Evolutionary conservation across 2,329 filamentous ascomycete species (phyloP).

Genomic region (Calonectria hawksworthii): DNA sequence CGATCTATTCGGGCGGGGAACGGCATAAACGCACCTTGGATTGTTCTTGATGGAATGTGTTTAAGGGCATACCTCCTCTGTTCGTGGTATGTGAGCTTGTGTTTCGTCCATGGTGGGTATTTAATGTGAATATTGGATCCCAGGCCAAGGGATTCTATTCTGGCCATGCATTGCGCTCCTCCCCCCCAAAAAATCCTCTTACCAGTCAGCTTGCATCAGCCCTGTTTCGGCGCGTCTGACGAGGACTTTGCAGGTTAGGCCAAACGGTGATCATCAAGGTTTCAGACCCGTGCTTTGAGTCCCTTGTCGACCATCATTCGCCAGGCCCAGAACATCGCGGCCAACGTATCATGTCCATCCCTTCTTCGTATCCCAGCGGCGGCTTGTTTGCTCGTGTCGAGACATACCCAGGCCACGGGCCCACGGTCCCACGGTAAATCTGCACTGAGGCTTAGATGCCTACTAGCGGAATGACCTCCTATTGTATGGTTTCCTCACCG

Average conservation of each 20-base stretch:
- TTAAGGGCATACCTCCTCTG: constrained; percentile 3
- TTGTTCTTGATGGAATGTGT: neutral
- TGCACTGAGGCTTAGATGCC: constrained; percentile 30
- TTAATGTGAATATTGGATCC: neutral
- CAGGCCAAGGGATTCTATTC: neutral
- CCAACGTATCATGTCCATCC: constrained; percentile 9
- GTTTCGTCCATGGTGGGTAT: constrained; percentile 5
- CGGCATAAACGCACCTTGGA: neutral
- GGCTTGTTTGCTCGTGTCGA: constrained; percentile 23
- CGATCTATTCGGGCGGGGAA: constrained; percentile 26
- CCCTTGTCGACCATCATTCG: constrained; percentile 11
- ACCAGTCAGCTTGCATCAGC: neutral
- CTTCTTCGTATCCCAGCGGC: constrained; percentile 16
- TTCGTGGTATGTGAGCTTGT: constrained; percentile 33
- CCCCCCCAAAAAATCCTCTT: neutral
- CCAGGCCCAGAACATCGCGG: constrained; percentile 1
- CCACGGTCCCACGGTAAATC: constrained; percentile 13
- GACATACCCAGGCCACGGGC: neutral
- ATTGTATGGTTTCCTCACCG: constrained; percentile 18
- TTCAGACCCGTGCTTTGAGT: constrained; percentile 3
- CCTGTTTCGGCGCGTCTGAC: constrained; percentile 12
- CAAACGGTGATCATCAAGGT: constrained; percentile 12
- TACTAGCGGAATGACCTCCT: constrained; percentile 28
- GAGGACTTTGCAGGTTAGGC: neutral
- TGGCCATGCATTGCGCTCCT: neutral